Evolutionary conservation across 495 filamentous ascomycete species (phyloP), one percentile per base, ranked within the genome.

Genomic region (Penicillium desertorum): DNA sequence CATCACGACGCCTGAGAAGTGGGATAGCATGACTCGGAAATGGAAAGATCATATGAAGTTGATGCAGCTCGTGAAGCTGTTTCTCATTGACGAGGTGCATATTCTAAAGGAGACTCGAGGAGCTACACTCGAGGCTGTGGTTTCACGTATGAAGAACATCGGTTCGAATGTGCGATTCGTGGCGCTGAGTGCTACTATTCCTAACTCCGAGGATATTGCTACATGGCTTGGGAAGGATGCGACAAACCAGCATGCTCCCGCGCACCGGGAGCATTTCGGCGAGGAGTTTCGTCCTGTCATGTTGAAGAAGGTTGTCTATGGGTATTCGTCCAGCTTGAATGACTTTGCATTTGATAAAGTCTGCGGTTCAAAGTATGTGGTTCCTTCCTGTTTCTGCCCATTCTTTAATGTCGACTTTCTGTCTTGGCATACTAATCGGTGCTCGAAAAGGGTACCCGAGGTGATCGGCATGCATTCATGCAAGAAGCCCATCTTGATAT

Each of bases 1-100:
- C 56, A 86, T 98, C 48, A 98, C 94, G 0, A 98, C 94, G 0
- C 94, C 94, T 1, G 94, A 98, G 71, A 98, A 98, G 69, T 98
- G 94, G 94, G 94, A 98, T 71, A 96, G 91, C 57, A 88, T 98
- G 71, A 98, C 94, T 1, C 82, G 94, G 30, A 94, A 92, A 70
- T 98, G 94, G 94, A 86, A 89, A 62, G 94, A 98, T 62, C 91
- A 98, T 65, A 79, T 79, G 47, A 89, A 81, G 61, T 76, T 98
- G 22, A 85, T 98, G 73, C 83, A 91, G 59, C 75, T 97, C 59
- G 86, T 98, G 25, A 91, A 91, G 63, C 74, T 98, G 0, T 96
- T 97, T 54, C 81, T 98, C 19, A 95, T 98, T 59, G 94, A 98
- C 65, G 94, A 98, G 64, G 92, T 98, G 0, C 94, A 98, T 65